A percentile compares a stretch with the other conserved stretches of the same genome.
Evolutionary conservation across 495 filamentous ascomycete species (phyloP).

Genomic region (Melanomma pulvis-pyrius): DNA sequence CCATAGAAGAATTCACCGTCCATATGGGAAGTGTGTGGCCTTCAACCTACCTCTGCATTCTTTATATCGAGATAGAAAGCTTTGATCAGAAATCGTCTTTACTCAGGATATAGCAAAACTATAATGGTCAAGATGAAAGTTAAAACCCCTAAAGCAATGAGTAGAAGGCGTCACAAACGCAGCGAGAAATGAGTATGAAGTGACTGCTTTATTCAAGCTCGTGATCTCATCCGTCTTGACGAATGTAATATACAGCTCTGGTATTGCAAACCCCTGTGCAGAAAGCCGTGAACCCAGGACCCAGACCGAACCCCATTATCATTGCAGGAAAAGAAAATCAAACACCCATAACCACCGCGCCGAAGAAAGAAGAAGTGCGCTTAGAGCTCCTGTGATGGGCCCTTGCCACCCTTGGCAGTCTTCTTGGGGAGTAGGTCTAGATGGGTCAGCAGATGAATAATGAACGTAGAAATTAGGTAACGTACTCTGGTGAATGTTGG

Average conservation of each 20-base stretch:
- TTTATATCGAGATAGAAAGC: no score
- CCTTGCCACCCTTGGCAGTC: constrained; percentile 90
- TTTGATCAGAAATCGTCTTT: no score
- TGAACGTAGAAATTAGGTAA: constrained; percentile 32
- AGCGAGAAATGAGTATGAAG: constrained; percentile 8
- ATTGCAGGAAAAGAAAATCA: constrained; percentile 67
- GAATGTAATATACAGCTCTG: constrained; percentile 91
- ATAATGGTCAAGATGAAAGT: no score
- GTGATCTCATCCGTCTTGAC: constrained; percentile 61
- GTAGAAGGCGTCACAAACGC: not conserved
- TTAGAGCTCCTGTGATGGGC: constrained; percentile 88
- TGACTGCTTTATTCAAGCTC: constrained; percentile 49
- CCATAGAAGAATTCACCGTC: no score
- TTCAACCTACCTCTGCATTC: no score
- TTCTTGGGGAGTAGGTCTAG: constrained; percentile 97
- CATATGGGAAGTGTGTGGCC: no score
- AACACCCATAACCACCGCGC: constrained; percentile 42
- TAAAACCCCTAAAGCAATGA: not conserved
- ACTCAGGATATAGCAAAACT: no score
- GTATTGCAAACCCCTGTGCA: constrained; percentile 52
- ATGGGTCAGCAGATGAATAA: constrained; percentile 49
- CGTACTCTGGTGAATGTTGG: constrained; percentile 98
- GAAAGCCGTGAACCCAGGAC: constrained; percentile 76
- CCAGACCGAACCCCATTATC: constrained; percentile 87
- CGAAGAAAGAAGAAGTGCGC: constrained; percentile 50